These are phyloP conservation scores for Tricholoma terreum DNA, from an alignment of 768 basidiomycete genomes.

Conservation along the genomic window DNA sequence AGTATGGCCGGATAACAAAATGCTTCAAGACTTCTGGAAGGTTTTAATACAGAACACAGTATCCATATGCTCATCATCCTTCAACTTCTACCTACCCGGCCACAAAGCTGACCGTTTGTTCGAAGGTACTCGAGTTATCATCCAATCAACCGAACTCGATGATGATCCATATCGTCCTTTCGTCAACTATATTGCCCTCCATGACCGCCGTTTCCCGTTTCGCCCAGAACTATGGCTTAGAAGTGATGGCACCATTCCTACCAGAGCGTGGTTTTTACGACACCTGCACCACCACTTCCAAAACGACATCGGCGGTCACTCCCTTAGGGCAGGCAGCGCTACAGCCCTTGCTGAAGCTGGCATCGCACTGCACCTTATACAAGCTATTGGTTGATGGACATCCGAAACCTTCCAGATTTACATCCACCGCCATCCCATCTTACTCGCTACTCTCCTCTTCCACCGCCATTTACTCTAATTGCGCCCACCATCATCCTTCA, in stretches of 20 bases:
- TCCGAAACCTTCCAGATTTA: conserved; percentile 31
- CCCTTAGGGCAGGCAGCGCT: conserved; percentile 8
- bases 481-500: too few relatives aligned
- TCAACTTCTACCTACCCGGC: conserved; percentile 3
- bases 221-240: background rate
- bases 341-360: conserved; percentile 29
- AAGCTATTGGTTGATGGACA: conserved; percentile 31
- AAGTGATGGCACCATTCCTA: background rate
- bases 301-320: too few relatives aligned
- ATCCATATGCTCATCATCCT: too few relatives aligned
- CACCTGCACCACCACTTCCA: too few relatives aligned
- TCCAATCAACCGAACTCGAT: background rate
- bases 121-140: conserved; percentile 15
- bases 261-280: background rate
- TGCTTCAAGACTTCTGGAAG: too few relatives aligned
- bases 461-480: too few relatives aligned
- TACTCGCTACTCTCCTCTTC: background rate
- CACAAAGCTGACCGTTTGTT: conserved; percentile 22
- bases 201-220: conserved; percentile 5
- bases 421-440: conserved; percentile 29
- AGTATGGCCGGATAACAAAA: conserved; percentile 21
- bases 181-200: background rate
- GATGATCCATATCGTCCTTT: conserved; percentile 3
- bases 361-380: conserved; percentile 24
- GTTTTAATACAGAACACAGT: too few relatives aligned